Conservation (phyloP, 1,284 basidiomycete genomes). For the Malassezia globosa region DNA sequence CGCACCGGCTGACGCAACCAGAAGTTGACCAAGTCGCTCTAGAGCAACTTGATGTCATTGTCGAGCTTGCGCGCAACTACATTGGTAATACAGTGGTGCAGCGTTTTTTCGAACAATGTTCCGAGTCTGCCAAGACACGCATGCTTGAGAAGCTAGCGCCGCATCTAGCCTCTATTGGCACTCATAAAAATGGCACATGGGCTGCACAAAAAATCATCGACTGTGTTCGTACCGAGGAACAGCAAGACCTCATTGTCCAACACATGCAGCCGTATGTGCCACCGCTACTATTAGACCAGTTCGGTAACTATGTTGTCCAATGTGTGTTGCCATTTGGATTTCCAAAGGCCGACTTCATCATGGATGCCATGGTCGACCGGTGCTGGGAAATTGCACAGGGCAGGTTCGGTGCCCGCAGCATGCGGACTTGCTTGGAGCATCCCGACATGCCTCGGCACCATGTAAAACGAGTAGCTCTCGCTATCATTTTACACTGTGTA, state of each 20-base stretch:
- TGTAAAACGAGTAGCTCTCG: constrained; percentile 77
- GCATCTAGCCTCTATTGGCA: constrained; percentile 90
- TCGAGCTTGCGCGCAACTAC: constrained; percentile 95
- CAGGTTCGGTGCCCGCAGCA: constrained; percentile 90
- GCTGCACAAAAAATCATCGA: constrained; percentile 93
- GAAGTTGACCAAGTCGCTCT: constrained; percentile 80
- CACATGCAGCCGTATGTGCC: constrained; percentile 83
- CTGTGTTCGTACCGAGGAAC: constrained; percentile 68
- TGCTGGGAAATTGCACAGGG: constrained; percentile 97
- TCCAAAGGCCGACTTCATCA: constrained; percentile 84
- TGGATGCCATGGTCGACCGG: constrained; percentile 93
- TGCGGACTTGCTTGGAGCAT: constrained; percentile 90
- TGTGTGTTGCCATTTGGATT: constrained; percentile 82
- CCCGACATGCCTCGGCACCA: constrained; percentile 55
- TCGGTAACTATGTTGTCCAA: constrained; percentile 96
- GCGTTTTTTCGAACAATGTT: constrained; percentile 87
- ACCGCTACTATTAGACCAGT: constrained; percentile 83
- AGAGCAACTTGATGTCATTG: constrained; percentile 67
- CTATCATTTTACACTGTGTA: constrained; percentile 90
- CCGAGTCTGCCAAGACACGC: constrained; percentile 61
- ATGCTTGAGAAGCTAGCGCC: constrained; percentile 91
- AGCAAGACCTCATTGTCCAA: constrained; percentile 69
- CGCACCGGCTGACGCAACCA: constrained; percentile 65
- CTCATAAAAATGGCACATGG: constrained; percentile 99
- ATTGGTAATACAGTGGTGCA: constrained; percentile 97